phyloP scores from a whole-genome alignment of 1,284 basidiomycete species.

The Pyrrhoderma noxium region DNA sequence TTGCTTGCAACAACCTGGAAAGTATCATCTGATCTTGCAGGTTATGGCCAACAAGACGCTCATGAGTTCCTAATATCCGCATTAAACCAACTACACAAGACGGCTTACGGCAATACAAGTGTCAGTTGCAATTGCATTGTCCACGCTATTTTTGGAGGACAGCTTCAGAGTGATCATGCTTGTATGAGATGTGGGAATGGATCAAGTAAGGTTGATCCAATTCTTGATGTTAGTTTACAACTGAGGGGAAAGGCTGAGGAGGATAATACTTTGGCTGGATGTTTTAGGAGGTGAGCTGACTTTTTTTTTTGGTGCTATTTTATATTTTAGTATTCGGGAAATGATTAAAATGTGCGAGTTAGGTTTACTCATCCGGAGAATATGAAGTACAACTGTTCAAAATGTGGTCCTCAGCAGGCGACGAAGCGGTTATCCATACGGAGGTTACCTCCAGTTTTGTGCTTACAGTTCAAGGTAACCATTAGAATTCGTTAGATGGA shows the following conservation, averaged over 20 bases:
- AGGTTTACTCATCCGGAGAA: constrained; percentile 77
- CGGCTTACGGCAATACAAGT: constrained; percentile 61
- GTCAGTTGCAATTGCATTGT: constrained; percentile 86
- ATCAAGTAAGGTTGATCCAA: constrained; percentile 80
- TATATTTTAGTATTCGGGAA: too few relatives aligned
- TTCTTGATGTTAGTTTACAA: constrained; percentile 89
- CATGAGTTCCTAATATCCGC: constrained; percentile 86
- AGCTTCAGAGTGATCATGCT: constrained; percentile 82
- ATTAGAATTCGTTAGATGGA: neutral
- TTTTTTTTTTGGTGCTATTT: neutral
- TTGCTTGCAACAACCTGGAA: constrained; percentile 88
- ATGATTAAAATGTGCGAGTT: neutral
- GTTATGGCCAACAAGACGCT: constrained; percentile 91
- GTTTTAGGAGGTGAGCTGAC: constrained; percentile 54
- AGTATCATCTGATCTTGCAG: constrained; percentile 75
- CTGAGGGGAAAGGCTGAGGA: constrained; percentile 49
- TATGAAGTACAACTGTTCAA: constrained; percentile 67
- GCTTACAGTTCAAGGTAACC: constrained; percentile 91
- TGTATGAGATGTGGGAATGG: constrained; percentile 75
- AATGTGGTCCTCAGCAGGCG: constrained; percentile 62
- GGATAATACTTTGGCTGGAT: constrained; percentile 59
- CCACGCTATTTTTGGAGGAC: constrained; percentile 86
- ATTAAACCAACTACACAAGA: constrained; percentile 80
- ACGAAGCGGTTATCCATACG: constrained; percentile 81
- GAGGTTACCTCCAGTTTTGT: constrained; percentile 84